Conservation (phyloP, 2,329 filamentous ascomycete genomes). For the Colletotrichum sansevieriae region DNA sequence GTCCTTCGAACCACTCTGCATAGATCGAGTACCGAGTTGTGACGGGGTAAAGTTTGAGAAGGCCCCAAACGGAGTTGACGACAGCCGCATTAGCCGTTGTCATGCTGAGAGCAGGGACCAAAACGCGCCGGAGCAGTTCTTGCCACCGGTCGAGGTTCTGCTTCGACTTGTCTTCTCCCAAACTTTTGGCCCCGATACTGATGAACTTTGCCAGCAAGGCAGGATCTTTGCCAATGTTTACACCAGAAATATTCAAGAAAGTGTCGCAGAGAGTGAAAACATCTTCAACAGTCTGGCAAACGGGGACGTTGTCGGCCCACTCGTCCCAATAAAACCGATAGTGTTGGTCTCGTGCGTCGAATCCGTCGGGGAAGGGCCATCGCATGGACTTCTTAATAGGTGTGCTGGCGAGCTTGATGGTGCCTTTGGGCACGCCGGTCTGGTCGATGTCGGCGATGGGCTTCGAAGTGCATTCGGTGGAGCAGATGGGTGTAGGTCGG, state of each 20-base stretch:
- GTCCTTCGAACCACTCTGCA: constrained; percentile 89
- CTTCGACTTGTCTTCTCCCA: constrained; percentile 77
- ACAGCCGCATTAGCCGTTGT: constrained; percentile 86
- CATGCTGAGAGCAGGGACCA: constrained; percentile 91
- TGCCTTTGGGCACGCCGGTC: constrained; percentile 76
- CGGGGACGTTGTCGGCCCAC: constrained; percentile 92
- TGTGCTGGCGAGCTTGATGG: constrained; percentile 71
- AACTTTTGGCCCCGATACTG: constrained; percentile 84
- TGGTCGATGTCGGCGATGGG: constrained; percentile 70
- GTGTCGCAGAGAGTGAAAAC: constrained; percentile 89
- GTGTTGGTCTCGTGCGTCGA: constrained; percentile 78
- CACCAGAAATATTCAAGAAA: constrained; percentile 85
- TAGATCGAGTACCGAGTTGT: constrained; percentile 88
- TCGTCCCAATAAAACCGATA: constrained; percentile 98
- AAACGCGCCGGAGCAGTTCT: constrained; percentile 82
- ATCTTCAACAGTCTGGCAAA: constrained; percentile 92
- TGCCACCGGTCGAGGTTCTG: constrained; percentile 84
- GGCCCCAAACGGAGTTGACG: constrained; percentile 87
- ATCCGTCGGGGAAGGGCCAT: constrained; percentile 87
- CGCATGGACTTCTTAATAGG: constrained; percentile 76
- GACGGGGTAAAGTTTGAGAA: constrained; percentile 83
- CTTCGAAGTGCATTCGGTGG: constrained; percentile 58
- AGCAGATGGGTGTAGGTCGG: constrained; percentile 50
- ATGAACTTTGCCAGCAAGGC: constrained; percentile 83
- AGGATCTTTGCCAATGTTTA: constrained; percentile 89